A percentile compares a stretch with the other conserved stretches of the same genome.
Conservation (phyloP, 2,329 filamentous ascomycete species). For the Diplodia sapinea region DNA sequence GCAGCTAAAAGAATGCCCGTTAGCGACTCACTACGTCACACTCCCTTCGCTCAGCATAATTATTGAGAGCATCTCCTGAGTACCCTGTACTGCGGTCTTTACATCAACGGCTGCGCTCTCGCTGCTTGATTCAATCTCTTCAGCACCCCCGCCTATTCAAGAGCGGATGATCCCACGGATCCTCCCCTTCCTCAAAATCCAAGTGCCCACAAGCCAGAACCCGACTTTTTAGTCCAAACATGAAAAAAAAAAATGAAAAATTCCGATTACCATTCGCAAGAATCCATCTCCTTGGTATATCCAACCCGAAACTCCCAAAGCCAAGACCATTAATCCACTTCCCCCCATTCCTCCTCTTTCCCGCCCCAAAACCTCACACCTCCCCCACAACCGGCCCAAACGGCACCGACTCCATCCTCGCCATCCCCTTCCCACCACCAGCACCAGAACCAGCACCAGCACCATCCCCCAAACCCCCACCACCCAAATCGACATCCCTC, state of each 20-base stretch:
- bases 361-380: not conserved
- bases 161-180: too few relatives aligned
- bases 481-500: not conserved
- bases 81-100: too few relatives aligned
- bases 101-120: too few relatives aligned
- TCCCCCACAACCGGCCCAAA: conserved; percentile 16
- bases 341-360: not conserved
- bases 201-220: not conserved
- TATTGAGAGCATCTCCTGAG: too few relatives aligned
- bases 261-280: not conserved
- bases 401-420: not conserved
- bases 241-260: not conserved
- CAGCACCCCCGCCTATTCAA: too few relatives aligned
- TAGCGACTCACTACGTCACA: too few relatives aligned
- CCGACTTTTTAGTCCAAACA: not conserved
- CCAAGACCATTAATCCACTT: not conserved
- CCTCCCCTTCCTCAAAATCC: too few relatives aligned
- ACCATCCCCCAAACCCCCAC: not conserved
- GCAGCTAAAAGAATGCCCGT: too few relatives aligned
- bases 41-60: too few relatives aligned
- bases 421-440: not conserved
- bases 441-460: too few relatives aligned
- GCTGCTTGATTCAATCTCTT: too few relatives aligned
- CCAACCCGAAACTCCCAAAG: not conserved
- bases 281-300: not conserved